phyloP scores from a whole-genome alignment of 768 basidiomycete species.

The Mycena floridula region DNA sequence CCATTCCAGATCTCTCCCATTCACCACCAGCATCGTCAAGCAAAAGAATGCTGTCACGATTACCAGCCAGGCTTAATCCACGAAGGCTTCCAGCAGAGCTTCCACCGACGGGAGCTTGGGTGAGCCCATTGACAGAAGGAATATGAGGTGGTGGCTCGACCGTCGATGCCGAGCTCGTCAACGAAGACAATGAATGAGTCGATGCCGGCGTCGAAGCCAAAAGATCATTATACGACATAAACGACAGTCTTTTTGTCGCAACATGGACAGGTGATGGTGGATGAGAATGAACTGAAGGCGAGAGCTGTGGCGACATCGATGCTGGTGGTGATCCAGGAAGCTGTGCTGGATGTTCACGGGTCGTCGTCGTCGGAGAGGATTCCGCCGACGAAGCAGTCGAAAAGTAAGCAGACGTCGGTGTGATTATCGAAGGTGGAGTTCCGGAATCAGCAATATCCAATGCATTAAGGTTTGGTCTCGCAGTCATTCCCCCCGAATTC shows the following conservation, averaged over 20 bases:
- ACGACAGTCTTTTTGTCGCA: slow-evolving; percentile 70
- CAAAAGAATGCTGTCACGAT: slow-evolving; percentile 35
- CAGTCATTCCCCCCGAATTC: too few species aligned
- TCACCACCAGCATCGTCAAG: slow-evolving; percentile 72
- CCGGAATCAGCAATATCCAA: slow-evolving; percentile 3
- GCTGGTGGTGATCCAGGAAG: slow-evolving; percentile 9
- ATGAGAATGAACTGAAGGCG: slow-evolving; percentile 15
- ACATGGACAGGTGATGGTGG: slow-evolving; percentile 43
- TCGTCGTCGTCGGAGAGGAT: slow-evolving; percentile 33
- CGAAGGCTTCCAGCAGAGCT: slow-evolving; percentile 14
- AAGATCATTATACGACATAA: slow-evolving; percentile 85
- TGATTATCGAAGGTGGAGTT: slow-evolving; percentile 27
- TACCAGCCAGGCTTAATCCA: too few species aligned
- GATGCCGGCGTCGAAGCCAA: slow-evolving; percentile 71
- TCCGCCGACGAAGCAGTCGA: slow-evolving; percentile 23
- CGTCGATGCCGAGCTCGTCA: slow-evolving; percentile 56
- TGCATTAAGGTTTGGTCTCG: slow-evolving; percentile 4
- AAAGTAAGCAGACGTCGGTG: slow-evolving; percentile 46
- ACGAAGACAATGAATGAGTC: slow-evolving; percentile 62
- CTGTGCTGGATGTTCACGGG: slow-evolving; percentile 12
- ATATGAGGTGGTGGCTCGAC: slow-evolving; percentile 72
- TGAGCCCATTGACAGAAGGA: slow-evolving; percentile 46
- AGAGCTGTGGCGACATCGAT: slow-evolving; percentile 6
- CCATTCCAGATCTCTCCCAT: slow-evolving; percentile 84
- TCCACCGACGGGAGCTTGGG: slow-evolving; percentile 9